phyloP scores from a whole-genome alignment of 768 basidiomycete species.

The Trametes villosa region DNA sequence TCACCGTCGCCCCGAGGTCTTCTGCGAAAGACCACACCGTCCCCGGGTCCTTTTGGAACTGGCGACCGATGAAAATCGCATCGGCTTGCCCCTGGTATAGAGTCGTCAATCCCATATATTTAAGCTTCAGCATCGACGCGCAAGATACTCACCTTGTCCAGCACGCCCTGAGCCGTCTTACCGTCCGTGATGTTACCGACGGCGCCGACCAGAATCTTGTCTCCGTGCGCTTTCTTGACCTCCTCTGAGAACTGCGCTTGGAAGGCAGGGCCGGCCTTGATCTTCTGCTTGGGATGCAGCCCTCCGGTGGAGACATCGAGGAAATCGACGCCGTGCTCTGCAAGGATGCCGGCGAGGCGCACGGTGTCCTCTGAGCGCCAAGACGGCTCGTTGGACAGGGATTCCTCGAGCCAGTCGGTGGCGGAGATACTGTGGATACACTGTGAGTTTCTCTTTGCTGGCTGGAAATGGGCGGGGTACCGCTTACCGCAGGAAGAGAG shows the following conservation, averaged over 20 bases:
- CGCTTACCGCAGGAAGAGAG: constrained; percentile 69
- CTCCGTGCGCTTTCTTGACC: constrained; percentile 51
- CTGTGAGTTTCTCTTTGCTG: not conserved
- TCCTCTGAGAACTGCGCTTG: constrained; percentile 27
- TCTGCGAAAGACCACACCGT: constrained; percentile 55
- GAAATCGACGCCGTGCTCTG: constrained; percentile 71
- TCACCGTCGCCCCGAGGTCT: constrained; percentile 53
- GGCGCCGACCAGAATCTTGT: constrained; percentile 49
- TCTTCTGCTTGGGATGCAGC: constrained; percentile 49
- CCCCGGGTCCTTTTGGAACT: constrained; percentile 66
- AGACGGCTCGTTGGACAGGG: constrained; percentile 58
- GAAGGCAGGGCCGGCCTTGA: constrained; percentile 36
- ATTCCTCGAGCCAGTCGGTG: constrained; percentile 72
- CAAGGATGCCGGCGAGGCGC: constrained; percentile 59
- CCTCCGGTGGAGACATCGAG: constrained; percentile 77
- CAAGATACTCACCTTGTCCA: constrained; percentile 47
- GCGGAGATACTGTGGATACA: constrained; percentile 56
- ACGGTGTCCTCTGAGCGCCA: constrained; percentile 76
- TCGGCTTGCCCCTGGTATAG: constrained; percentile 57
- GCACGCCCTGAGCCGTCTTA: constrained; percentile 58
- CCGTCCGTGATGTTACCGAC: constrained; percentile 63
- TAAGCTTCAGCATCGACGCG: no score
- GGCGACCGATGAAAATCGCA: constrained; percentile 41
- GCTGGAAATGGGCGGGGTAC: not conserved
- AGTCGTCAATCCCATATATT: no score